These are phyloP conservation scores for Malassezia arunalokei DNA, from an alignment of 1,284 basidiomycete genomes.

Conservation along the genomic window DNA sequence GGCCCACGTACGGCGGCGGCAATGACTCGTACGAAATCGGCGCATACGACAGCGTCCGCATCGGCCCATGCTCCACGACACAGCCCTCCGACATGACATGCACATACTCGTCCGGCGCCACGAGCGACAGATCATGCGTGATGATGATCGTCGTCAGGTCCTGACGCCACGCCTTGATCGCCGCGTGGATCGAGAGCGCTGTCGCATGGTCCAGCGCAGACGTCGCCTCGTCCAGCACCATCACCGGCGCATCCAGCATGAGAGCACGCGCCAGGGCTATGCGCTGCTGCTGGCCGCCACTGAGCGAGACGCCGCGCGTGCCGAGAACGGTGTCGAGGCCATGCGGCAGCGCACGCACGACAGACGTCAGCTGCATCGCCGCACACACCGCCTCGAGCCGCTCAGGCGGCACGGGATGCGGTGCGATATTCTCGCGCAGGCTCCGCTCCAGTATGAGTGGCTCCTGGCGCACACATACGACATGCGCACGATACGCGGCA, in stretches of 20 bases:
- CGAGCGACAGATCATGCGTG: slow-evolving; percentile 84
- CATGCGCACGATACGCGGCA: slow-evolving; percentile 58
- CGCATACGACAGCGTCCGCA: slow-evolving; percentile 36
- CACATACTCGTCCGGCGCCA: slow-evolving; percentile 66
- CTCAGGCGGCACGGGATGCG: slow-evolving; percentile 57
- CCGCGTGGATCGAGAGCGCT: slow-evolving; percentile 74
- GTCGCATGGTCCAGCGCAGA: slow-evolving; percentile 84
- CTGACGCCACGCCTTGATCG: slow-evolving; percentile 66
- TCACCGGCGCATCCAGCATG: slow-evolving; percentile 71
- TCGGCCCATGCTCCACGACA: slow-evolving; percentile 79
- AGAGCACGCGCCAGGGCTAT: slow-evolving; percentile 79
- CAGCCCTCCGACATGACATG: slow-evolving; percentile 74
- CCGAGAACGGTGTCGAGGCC: slow-evolving; percentile 73
- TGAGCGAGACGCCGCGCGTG: slow-evolving; percentile 58
- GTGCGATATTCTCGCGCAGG: slow-evolving; percentile 77
- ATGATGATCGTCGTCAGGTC: slow-evolving; percentile 88
- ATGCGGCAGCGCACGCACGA: slow-evolving; percentile 65
- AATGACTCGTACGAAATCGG: neutral
- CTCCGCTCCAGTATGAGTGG: slow-evolving; percentile 67
- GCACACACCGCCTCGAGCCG: slow-evolving; percentile 64
- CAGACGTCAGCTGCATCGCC: slow-evolving; percentile 78
- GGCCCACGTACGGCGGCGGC: neutral
- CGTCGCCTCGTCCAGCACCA: slow-evolving; percentile 92
- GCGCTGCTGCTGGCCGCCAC: slow-evolving; percentile 86
- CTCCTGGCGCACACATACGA: slow-evolving; percentile 66